Evolutionary conservation across 345 rosid species (phyloP).

Genomic region (Camelina neglecta): DNA sequence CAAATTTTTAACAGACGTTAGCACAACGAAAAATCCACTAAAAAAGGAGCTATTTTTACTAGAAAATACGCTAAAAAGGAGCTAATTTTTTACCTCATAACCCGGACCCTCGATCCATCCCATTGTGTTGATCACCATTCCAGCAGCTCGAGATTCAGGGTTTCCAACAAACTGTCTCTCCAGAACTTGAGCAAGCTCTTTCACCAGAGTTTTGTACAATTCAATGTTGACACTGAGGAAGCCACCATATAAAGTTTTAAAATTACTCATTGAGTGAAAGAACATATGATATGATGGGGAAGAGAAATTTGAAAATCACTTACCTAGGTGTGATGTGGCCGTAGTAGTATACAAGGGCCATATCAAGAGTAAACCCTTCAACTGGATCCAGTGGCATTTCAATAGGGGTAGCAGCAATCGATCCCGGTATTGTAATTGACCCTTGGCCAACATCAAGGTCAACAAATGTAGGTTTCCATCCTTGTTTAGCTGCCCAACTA

Average conservation of each 20-base stretch:
- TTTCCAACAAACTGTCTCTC: constrained; percentile 77
- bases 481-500: constrained; percentile 96
- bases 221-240: constrained; percentile 76
- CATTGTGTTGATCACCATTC: constrained; percentile 96
- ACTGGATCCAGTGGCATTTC: constrained; percentile 94
- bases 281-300: neutral
- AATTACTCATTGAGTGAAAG: neutral
- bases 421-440: constrained; percentile 79
- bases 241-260: neutral
- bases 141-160: constrained; percentile 80
- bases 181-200: constrained; percentile 82
- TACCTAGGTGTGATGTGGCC: constrained; percentile 87
- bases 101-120: constrained; percentile 97
- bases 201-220: constrained; percentile 70
- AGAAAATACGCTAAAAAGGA: neutral
- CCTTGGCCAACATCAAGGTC: constrained; percentile 98
- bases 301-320: constrained; percentile 23
- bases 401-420: constrained; percentile 89
- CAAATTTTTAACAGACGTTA: neutral
- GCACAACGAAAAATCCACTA: neutral
- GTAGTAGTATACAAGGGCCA: constrained; percentile 84
- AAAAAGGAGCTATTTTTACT: neutral
- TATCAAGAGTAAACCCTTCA: constrained; percentile 91
- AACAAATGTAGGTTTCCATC: constrained; percentile 87
- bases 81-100: constrained; percentile 60